Base-by-base conservation (phyloP, 2,329 filamentous ascomycete species). In the Fusarium sp. region DNA sequence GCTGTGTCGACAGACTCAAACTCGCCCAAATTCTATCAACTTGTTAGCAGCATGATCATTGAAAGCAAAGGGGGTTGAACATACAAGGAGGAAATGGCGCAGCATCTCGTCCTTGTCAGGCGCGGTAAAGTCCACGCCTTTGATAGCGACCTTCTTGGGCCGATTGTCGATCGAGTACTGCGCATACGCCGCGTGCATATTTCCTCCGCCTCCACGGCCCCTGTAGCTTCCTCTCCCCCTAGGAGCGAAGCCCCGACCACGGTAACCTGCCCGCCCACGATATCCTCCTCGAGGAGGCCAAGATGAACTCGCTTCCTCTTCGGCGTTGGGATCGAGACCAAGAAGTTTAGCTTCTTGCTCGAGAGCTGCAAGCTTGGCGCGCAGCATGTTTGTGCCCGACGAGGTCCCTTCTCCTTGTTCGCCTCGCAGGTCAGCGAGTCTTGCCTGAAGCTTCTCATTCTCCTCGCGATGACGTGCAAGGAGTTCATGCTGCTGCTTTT, bases 121-220 rank as follows among this genome's bases (percentile, higher is more conserved):
- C 16, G 83, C 83, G 6, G 89, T 88, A 75, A 91, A 89, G 78
- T 90, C 89, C 13, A 88, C 85, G 5, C 89, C 91, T 10, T 84
- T 84, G 25, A 95, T 80, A 8, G 87, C 85, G 12, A 96, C 82
- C 66, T 86, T 90, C 77, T 87, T 91, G 0, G 93, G 90, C 46
- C 93, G 85, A 77, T 94, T 94, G 75, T 96, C 93, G 24, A 96
- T 83, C 20, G 91, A 90, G 71, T 90, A 91, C 32, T 86, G 84
- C 6, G 85, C 87, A 71, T 89, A 90, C 1, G 85, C 86, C 4
- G 85, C 84, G 48, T 86, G 85, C 66, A 85, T 82, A 32, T 85
- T 84, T 63, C 74, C 82, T 57, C 57, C 45, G 46, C 83, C 81
- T 65, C 74, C 82, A 57, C 84, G 78, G 51, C 84, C 78, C 56